phyloP scores from a whole-genome alignment of 345 rosid genomes.

The Pistacia integerrima region DNA sequence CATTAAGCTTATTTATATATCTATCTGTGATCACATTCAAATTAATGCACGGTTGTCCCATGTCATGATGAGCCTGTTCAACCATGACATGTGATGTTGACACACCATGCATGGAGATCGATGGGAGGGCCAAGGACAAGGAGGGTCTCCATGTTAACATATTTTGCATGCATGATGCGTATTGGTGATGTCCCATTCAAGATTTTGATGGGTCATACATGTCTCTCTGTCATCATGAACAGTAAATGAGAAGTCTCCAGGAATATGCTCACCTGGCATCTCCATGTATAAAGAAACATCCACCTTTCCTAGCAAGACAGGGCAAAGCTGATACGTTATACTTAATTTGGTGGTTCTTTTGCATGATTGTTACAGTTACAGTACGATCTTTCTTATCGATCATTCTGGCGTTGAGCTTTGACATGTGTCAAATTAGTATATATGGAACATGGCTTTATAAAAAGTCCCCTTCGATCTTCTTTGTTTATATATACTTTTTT shows the following conservation, averaged over 20 bases:
- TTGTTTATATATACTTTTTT: background rate
- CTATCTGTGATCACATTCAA: too few relatives aligned
- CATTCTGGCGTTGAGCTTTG: background rate
- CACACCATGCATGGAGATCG: background rate
- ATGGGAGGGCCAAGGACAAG: too few relatives aligned
- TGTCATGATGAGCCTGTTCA: background rate
- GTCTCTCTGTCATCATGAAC: background rate
- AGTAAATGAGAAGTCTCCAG: constrained; percentile 11
- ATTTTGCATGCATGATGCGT: background rate
- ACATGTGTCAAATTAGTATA: background rate
- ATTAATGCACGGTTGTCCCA: background rate
- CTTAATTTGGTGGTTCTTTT: background rate
- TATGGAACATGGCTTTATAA: too few relatives aligned
- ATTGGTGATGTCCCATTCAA: background rate
- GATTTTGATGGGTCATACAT: constrained; percentile 23
- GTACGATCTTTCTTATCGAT: background rate
- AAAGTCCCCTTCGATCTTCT: background rate
- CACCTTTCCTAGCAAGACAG: background rate
- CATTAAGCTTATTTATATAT: too few relatives aligned
- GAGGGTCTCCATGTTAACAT: background rate
- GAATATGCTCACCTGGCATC: background rate
- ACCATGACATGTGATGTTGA: background rate
- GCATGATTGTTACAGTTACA: constrained; percentile 1
- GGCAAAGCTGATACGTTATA: background rate
- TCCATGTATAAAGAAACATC: background rate